These are phyloP conservation scores for Phytophthora colocasiae DNA, from an alignment of 352 stramenopile genomes.

Conservation along the genomic window DNA sequence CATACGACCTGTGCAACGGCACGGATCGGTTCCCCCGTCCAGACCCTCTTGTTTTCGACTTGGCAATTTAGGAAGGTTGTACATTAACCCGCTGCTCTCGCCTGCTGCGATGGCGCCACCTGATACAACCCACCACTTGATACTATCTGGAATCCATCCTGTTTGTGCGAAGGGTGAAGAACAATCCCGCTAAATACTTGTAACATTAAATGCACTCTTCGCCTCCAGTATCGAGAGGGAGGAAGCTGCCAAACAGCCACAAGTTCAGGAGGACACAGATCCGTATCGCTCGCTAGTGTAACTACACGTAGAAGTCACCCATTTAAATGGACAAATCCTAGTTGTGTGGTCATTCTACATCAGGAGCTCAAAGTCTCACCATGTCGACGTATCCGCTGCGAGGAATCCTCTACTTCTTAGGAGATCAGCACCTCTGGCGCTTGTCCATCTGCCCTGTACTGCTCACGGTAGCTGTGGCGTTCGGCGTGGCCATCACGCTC, in stretches of 20 bases:
- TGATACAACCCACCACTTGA: no score
- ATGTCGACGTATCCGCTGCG: constrained; percentile 55
- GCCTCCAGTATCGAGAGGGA: constrained; percentile 61
- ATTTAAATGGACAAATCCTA: not conserved
- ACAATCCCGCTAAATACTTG: no score
- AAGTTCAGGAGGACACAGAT: constrained; percentile 23
- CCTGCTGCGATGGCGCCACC: no score
- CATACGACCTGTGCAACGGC: no score
- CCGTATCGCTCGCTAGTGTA: constrained; percentile 28
- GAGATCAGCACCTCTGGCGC: constrained; percentile 53
- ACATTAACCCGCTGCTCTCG: no score
- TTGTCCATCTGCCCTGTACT: constrained; percentile 52
- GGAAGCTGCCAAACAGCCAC: constrained; percentile 27
- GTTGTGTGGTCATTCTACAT: constrained; percentile 8
- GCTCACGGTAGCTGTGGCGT: constrained; percentile 54
- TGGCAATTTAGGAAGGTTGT: no score
- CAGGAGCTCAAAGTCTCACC: constrained; percentile 7
- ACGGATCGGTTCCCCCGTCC: no score
- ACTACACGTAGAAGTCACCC: constrained; percentile 6
- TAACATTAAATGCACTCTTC: no score
- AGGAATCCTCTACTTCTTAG: constrained; percentile 53
- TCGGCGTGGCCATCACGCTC: constrained; percentile 47
- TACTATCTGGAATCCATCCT: no score
- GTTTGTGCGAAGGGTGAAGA: no score
- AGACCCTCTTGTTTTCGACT: no score